phyloP scores from a whole-genome alignment of 176 grass and related monocot genomes.

The Chloris gayana region DNA sequence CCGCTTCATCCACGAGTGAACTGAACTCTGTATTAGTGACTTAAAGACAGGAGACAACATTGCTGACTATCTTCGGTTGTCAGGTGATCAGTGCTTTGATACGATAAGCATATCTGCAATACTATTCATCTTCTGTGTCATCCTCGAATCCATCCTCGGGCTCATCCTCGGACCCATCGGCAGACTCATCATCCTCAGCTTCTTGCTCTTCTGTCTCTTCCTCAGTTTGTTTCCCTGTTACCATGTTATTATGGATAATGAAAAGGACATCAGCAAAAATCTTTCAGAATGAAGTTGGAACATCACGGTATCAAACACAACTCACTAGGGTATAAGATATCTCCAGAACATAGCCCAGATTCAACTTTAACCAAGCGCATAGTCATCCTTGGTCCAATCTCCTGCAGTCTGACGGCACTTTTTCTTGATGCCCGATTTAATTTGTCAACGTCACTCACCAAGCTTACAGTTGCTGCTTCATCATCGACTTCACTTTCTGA shows the following conservation, averaged over 20 bases:
- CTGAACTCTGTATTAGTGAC: too few relatives aligned
- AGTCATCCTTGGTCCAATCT: conserved; percentile 81
- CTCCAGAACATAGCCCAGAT: conserved; percentile 79
- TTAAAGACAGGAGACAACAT: too few relatives aligned
- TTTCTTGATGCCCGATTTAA: conserved; percentile 76
- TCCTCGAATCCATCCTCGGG: conserved; percentile 1
- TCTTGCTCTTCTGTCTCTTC: conserved; percentile 15
- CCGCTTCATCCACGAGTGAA: neutral
- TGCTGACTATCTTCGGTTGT: neutral
- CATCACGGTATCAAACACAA: neutral
- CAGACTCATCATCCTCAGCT: conserved; percentile 16
- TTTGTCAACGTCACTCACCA: conserved; percentile 72
- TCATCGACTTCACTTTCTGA: conserved; percentile 95
- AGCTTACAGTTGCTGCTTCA: conserved; percentile 75
- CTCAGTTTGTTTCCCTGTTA: conserved; percentile 23
- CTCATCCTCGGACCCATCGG: neutral
- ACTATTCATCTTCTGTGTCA: conserved; percentile 19
- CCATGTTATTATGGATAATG: conserved; percentile 14
- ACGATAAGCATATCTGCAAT: neutral
- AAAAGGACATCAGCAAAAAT: neutral
- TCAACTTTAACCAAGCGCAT: conserved; percentile 86
- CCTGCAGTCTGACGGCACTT: conserved; percentile 87
- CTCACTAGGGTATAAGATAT: conserved; percentile 77
- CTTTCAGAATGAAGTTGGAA: neutral
- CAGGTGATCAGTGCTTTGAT: too few relatives aligned